phyloP scores from a whole-genome alignment of 768 basidiomycete species.

The Leccinum truebloodii region DNA sequence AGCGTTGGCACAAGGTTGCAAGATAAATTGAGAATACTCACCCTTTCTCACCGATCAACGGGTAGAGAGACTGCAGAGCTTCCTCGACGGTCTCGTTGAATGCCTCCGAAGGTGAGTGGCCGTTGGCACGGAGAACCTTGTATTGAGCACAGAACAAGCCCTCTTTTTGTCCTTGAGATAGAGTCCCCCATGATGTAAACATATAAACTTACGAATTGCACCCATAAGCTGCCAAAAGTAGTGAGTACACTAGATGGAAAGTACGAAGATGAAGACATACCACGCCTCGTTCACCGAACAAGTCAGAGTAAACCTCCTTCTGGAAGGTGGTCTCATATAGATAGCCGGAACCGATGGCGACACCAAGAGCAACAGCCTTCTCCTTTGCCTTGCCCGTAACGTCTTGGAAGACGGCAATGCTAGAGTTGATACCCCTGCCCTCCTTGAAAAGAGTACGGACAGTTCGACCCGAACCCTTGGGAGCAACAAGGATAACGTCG shows the following conservation, averaged over 20 bases:
- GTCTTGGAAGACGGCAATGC: slow-evolving; percentile 94
- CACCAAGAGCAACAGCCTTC: slow-evolving; percentile 93
- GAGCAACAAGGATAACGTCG: slow-evolving; percentile 98
- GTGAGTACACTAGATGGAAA: slow-evolving; percentile 8
- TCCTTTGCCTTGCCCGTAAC: slow-evolving; percentile 98
- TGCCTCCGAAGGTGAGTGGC: slow-evolving; percentile 95
- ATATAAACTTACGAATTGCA: slow-evolving; percentile 72
- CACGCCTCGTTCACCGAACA: slow-evolving; percentile 99
- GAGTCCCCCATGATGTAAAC: background rate
- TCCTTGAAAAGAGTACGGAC: slow-evolving; percentile 99
- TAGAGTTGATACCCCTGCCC: slow-evolving; percentile 97
- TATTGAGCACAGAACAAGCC: slow-evolving; percentile 99
- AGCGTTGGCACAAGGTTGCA: background rate
- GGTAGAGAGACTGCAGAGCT: slow-evolving; percentile 98
- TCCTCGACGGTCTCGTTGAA: slow-evolving; percentile 99
- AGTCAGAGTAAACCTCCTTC: slow-evolving; percentile 99
- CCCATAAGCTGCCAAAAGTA: slow-evolving; percentile 77
- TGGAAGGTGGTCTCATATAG: slow-evolving; percentile 98
- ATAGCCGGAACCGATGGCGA: slow-evolving; percentile 95
- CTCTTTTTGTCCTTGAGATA: slow-evolving; percentile 49
- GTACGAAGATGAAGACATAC: slow-evolving; percentile 49
- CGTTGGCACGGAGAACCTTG: slow-evolving; percentile 94
- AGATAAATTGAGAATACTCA: slow-evolving; percentile 35
- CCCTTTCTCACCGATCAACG: slow-evolving; percentile 94
- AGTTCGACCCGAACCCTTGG: slow-evolving; percentile 98